phyloP scores from a whole-genome alignment of 176 grass and related monocot genomes.

The Panicum miliaceum region DNA sequence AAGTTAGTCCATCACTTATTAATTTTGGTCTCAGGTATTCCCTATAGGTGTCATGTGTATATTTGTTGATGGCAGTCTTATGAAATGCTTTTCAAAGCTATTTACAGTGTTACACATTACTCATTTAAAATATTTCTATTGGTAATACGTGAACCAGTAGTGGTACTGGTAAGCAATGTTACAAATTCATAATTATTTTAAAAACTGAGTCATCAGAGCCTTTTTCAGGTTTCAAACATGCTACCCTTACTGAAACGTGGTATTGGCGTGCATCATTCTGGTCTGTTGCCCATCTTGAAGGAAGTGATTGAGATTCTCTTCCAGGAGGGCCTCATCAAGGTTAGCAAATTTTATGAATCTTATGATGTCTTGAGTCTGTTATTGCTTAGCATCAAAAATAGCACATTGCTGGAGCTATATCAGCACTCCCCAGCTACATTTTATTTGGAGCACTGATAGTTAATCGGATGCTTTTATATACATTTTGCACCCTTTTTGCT shows the following conservation, averaged over 20 bases:
- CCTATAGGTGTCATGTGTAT: background rate
- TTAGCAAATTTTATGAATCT: slow-evolving; percentile 25
- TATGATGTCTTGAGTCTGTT: background rate
- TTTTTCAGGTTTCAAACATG: slow-evolving; percentile 83
- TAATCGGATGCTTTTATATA: background rate
- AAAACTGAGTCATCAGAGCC: background rate
- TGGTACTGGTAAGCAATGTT: background rate
- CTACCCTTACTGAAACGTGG: slow-evolving; percentile 86
- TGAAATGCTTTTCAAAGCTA: slow-evolving; percentile 17
- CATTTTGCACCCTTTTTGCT: background rate
- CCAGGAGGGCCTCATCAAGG: slow-evolving; percentile 98
- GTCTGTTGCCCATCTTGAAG: slow-evolving; percentile 90
- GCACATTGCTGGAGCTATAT: slow-evolving; percentile 8
- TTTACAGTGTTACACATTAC: background rate
- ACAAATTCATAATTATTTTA: background rate
- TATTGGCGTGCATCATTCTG: slow-evolving; percentile 97
- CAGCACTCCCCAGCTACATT: background rate
- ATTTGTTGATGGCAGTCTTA: background rate
- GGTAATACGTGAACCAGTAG: background rate
- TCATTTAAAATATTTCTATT: background rate
- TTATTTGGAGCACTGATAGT: slow-evolving; percentile 4
- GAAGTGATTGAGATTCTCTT: slow-evolving; percentile 99
- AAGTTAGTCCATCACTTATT: slow-evolving; percentile 26
- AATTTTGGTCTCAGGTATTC: background rate
- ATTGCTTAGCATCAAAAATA: slow-evolving; percentile 18